These are phyloP conservation scores for Lagenidium giganteum DNA, from an alignment of 352 stramenopile species.

Conservation along the genomic window DNA sequence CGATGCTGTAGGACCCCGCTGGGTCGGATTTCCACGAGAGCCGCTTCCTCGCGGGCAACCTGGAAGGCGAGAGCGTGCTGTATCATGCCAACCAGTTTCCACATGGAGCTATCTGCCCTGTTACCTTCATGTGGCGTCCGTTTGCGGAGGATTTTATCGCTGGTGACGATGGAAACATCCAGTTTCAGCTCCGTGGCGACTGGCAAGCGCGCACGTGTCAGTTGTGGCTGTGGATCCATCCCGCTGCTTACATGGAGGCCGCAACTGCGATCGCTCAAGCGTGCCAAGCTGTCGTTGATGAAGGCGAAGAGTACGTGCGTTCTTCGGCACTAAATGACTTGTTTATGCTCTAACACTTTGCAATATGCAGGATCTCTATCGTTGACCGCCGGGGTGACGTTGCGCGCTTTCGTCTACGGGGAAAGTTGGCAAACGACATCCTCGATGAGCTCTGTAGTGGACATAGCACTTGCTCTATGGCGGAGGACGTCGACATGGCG, in stretches of 20 bases:
- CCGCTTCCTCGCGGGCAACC: conserved; percentile 35
- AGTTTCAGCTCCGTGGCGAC: conserved; percentile 30
- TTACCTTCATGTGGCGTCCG: conserved; percentile 75
- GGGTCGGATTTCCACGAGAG: conserved; percentile 61
- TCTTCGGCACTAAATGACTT: too few relatives aligned
- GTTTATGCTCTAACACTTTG: too few relatives aligned
- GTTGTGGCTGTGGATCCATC: conserved; percentile 78
- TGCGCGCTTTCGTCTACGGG: conserved; percentile 58
- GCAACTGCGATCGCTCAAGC: conserved; percentile 48
- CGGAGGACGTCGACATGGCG: not conserved
- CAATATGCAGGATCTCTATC: conserved; percentile 56
- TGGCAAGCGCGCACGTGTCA: conserved; percentile 52
- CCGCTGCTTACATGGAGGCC: conserved; percentile 68
- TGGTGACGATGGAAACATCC: not conserved
- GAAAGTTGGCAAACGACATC: conserved; percentile 35
- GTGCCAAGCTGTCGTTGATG: conserved; percentile 36
- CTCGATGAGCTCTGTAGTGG: conserved; percentile 11
- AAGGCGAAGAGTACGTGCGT: conserved; percentile 28
- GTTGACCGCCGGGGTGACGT: conserved; percentile 62
- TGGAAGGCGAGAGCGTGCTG: conserved; percentile 50
- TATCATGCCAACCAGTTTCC: conserved; percentile 56
- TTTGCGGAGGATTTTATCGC: conserved; percentile 24
- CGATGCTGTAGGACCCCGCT: conserved; percentile 30
- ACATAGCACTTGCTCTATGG: too few relatives aligned
- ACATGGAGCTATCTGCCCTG: conserved; percentile 51